Conservation (phyloP, 2,329 filamentous ascomycete species). For the Diaporthe longicolla region DNA sequence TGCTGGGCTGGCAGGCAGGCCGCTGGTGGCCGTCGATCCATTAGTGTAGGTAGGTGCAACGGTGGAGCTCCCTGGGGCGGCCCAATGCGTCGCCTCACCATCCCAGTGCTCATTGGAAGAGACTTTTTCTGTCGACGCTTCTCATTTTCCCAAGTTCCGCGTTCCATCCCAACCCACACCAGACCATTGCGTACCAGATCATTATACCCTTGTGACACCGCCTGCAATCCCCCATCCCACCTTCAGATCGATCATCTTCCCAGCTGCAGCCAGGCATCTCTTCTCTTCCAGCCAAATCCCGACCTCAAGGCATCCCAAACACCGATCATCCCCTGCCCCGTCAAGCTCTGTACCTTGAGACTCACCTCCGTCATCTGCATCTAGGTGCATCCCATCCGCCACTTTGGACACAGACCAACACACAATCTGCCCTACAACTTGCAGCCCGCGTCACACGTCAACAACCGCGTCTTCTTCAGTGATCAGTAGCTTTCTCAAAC, state of each 20-base stretch:
- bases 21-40: conserved; percentile 30
- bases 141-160: conserved; percentile 33
- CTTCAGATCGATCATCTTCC: conserved; percentile 20
- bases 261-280: conserved; percentile 18
- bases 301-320: conserved; percentile 15
- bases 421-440: neutral
- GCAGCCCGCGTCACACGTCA: neutral
- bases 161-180: conserved; percentile 34
- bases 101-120: conserved; percentile 37
- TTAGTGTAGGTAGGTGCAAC: conserved; percentile 11
- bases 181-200: conserved; percentile 11
- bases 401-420: conserved; percentile 18
- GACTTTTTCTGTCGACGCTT: conserved; percentile 39
- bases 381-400: conserved; percentile 20
- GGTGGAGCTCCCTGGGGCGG: conserved; percentile 29
- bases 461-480: neutral
- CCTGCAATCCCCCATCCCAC: conserved; percentile 21
- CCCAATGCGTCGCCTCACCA: conserved; percentile 22
- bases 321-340: conserved; percentile 6
- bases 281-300: conserved; percentile 1
- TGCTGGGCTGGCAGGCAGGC: conserved; percentile 7
- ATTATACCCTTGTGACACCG: conserved; percentile 27
- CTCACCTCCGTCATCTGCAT: conserved; percentile 31
- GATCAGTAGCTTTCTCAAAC: neutral
- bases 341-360: conserved; percentile 27